Conservation (phyloP, 176 grass and related monocot species). For the Oropetium thomaeum region DNA sequence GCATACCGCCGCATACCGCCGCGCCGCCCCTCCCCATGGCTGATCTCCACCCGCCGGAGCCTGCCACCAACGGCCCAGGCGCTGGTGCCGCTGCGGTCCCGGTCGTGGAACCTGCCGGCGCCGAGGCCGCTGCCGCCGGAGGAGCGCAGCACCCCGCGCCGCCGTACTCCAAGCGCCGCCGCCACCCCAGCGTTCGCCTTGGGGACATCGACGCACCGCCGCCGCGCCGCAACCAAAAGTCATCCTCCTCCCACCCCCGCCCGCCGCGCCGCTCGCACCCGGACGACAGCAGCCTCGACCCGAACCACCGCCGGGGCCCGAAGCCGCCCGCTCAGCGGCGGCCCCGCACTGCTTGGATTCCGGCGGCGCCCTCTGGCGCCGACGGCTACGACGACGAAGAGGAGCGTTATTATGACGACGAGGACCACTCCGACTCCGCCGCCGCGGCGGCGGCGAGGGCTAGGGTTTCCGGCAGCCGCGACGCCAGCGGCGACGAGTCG, state of each 20-base stretch:
- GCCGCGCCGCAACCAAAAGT: slow-evolving; percentile 47
- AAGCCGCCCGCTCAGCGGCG: slow-evolving; percentile 43
- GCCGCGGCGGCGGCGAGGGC: slow-evolving; percentile 36
- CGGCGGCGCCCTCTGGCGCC: neutral
- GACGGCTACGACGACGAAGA: slow-evolving; percentile 39
- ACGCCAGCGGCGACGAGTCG: slow-evolving; percentile 54
- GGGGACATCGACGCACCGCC: slow-evolving; percentile 65
- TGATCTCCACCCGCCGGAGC: slow-evolving; percentile 55
- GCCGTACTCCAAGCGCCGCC: slow-evolving; percentile 74
- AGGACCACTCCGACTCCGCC: slow-evolving; percentile 47
- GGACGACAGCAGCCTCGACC: slow-evolving; percentile 34
- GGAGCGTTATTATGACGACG: slow-evolving; percentile 55
- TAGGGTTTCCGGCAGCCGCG: slow-evolving; percentile 73
- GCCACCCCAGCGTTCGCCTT: slow-evolving; percentile 90
- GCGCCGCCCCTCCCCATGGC: too few relatives aligned
- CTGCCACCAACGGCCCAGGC: slow-evolving; percentile 22
- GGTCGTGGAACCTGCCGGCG: neutral
- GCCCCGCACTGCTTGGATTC: slow-evolving; percentile 34
- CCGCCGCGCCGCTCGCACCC: slow-evolving; percentile 38
- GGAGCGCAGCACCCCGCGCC: neutral
- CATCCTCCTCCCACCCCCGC: slow-evolving; percentile 35
- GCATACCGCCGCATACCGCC: slow-evolving; percentile 36
- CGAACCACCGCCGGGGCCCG: slow-evolving; percentile 16
- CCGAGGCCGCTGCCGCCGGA: neutral
- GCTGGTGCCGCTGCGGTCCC: neutral